Base-by-base conservation (phyloP, 1,139 yeast species). In the Pichia kudriavzevii region DNA sequence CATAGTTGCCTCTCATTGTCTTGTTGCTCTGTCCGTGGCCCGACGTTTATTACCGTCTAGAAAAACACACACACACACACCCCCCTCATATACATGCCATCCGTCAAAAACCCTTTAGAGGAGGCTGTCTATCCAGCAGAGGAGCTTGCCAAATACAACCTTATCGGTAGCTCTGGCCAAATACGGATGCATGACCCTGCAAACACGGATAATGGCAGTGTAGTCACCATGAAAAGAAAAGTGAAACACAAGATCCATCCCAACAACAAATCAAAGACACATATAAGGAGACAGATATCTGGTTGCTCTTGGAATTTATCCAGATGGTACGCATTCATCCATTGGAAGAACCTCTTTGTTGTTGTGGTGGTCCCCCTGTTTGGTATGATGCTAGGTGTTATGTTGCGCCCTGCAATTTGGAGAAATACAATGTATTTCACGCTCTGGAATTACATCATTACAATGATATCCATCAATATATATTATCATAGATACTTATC, bases 401-500 rank as follows among this genome's bases (percentile, higher is more conserved):
- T 40, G 24, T 35, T 39, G 35, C 38, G 41, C 39, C 42, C 49
- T 2, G 43, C 49, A 18, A 39, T 53, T 3, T 44, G 48, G 1
- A 47, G 35, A 15, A 47, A 43, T 28, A 62, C 57, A 3, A 22
- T 52, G 3, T 49, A 55, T 41, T 61, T 69, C 35, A 47, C 64
- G 6, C 28, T 62, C 2, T 41, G 55, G 19, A 67, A 68, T 46
- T 69, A 67, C 48, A 41, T 58, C 23, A 32, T 66, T 12, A 64
- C 76, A 3, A 49, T 65, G 21, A 48, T 70, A 7, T 60, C 71
- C 6, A 59, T 72, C 34, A 66, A 69, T 29, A 60, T 69, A 4
- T 79, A 84, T 3, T 79, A 79, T 51, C 87, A 79, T 56, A 63
- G 82, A 42, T 72, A 74, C 44, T 78, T 70, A 62, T 68, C 82